Evolutionary conservation across 139 green algal species (phyloP).

Genomic region (Microglena sp.): DNA sequence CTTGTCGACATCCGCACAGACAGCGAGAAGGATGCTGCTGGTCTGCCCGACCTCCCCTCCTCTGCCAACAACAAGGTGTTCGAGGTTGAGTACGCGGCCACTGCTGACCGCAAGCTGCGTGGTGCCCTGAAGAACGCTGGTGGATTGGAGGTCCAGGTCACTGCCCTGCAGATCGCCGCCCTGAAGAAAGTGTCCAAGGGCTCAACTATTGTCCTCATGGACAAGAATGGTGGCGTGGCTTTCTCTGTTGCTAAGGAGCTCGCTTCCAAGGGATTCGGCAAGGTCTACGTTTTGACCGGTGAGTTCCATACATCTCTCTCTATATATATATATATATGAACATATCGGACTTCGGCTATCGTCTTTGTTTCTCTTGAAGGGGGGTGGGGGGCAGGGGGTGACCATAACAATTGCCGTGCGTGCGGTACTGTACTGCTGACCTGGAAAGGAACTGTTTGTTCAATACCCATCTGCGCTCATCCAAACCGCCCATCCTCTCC

Average conservation of each 20-base stretch:
- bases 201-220: conserved; percentile 64
- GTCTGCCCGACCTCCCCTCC: conserved; percentile 66
- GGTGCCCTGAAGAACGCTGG: conserved; percentile 46
- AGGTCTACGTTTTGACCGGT: conserved; percentile 33
- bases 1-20: too few species aligned
- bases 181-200: conserved; percentile 58
- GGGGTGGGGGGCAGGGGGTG: too few species aligned
- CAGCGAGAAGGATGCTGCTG: too few species aligned
- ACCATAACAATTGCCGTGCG: too few species aligned
- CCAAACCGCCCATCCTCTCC: too few species aligned
- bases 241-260: conserved; percentile 66
- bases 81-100: conserved; percentile 19
- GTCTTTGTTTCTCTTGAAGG: too few species aligned
- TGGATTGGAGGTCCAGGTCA: conserved; percentile 50
- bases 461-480: too few species aligned
- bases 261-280: conserved; percentile 49
- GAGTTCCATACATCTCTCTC: too few species aligned
- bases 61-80: conserved; percentile 6
- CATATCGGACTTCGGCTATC: too few species aligned
- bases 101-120: conserved; percentile 59
- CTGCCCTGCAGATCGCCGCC: conserved; percentile 48
- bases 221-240: conserved; percentile 52
- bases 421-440: too few species aligned
- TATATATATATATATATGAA: too few species aligned
- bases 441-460: too few species aligned